Conservation (phyloP, 371 early-diverging fungal species). For the Saksenaea oblongispora region DNA sequence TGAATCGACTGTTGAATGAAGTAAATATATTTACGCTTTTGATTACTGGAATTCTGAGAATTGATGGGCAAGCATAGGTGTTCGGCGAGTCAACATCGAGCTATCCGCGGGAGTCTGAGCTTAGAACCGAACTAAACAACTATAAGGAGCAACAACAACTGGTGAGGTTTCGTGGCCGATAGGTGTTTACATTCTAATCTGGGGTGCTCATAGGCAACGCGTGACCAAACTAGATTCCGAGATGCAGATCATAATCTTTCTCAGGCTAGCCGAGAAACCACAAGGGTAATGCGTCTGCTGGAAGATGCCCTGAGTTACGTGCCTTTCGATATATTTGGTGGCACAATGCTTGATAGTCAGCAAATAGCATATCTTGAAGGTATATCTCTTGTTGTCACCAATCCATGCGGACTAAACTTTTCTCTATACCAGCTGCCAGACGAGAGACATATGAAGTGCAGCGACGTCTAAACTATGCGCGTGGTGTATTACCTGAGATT, state of each 20-base stretch:
- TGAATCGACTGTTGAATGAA: conserved; percentile 13
- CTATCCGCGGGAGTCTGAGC: conserved; percentile 32
- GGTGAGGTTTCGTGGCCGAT: conserved; percentile 13
- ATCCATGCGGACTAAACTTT: background rate
- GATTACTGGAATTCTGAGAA: background rate
- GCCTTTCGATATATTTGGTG: conserved; percentile 46
- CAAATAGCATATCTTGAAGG: conserved; percentile 37
- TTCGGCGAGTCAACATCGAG: conserved; percentile 21
- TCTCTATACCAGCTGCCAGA: conserved; percentile 16
- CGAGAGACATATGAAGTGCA: conserved; percentile 34
- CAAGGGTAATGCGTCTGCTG: conserved; percentile 23
- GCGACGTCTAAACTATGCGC: conserved; percentile 32
- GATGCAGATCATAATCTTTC: conserved; percentile 32
- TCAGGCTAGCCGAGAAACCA: conserved; percentile 21
- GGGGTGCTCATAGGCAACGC: conserved; percentile 24
- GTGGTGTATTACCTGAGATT: conserved; percentile 42
- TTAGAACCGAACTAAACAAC: conserved; percentile 30
- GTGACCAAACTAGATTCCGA: conserved; percentile 30
- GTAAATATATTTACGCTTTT: conserved; percentile 3
- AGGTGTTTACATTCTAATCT: background rate
- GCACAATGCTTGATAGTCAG: conserved; percentile 34
- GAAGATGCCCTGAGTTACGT: conserved; percentile 30
- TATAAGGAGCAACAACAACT: conserved; percentile 26
- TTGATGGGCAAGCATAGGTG: conserved; percentile 20
- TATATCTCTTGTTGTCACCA: conserved; percentile 8